phyloP scores from a whole-genome alignment of 768 basidiomycete genomes.

The Postia placenta region DNA sequence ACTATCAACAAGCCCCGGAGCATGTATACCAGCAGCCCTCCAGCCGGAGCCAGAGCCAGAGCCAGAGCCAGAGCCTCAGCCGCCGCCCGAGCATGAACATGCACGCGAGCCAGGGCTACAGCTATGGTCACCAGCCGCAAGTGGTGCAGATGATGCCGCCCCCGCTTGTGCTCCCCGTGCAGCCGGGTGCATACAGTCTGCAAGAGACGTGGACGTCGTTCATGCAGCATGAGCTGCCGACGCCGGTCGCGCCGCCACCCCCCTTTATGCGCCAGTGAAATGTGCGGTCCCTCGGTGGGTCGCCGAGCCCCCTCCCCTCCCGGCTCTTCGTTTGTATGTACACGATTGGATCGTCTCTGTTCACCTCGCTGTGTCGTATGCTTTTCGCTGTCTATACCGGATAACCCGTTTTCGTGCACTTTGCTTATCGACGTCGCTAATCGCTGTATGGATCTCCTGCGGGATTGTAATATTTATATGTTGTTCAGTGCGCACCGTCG shows the following conservation, averaged over 20 bases:
- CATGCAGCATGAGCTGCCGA: constrained; percentile 36
- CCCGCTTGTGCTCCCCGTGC: constrained; percentile 29
- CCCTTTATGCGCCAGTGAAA: neutral
- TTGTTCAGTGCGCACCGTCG: too few species aligned
- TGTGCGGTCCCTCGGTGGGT: too few species aligned
- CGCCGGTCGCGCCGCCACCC: constrained; percentile 1
- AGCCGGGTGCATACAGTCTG: constrained; percentile 53
- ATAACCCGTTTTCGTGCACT: too few species aligned
- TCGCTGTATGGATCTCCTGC: too few species aligned
- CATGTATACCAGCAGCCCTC: constrained; percentile 1
- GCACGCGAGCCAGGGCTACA: constrained; percentile 7
- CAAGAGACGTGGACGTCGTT: constrained; percentile 71
- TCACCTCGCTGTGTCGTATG: too few species aligned
- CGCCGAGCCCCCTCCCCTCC: too few species aligned
- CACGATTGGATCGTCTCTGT: too few species aligned
- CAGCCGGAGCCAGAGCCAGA: constrained; percentile 1
- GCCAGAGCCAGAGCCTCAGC: constrained; percentile 2
- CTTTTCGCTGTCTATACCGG: too few species aligned
- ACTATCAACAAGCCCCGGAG: too few species aligned
- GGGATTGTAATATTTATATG: too few species aligned
- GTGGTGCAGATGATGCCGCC: constrained; percentile 13
- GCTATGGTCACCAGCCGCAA: constrained; percentile 19
- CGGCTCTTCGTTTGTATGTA: too few species aligned
- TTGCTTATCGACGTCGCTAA: too few species aligned
- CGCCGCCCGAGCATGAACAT: constrained; percentile 11